Conservation (phyloP, 2,329 filamentous ascomycete genomes). For the Ophiostoma himal-ulmi region DNA sequence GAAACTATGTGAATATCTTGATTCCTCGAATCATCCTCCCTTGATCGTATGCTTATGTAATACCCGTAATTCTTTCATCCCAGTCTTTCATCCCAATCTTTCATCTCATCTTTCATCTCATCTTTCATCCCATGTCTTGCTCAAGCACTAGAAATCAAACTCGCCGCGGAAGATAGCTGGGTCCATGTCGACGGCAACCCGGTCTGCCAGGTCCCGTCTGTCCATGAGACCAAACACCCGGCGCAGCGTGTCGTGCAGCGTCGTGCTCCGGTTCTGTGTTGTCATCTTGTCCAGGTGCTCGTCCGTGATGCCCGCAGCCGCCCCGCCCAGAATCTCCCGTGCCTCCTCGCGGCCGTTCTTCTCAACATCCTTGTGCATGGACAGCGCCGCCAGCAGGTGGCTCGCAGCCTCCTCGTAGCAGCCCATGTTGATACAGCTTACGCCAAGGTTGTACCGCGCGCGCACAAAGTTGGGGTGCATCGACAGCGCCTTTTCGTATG, state of each 20-base stretch:
- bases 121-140: conserved; percentile 40
- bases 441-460: conserved; percentile 92
- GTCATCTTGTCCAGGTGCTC: conserved; percentile 79
- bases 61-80: not conserved
- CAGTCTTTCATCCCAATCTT: not conserved
- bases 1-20: not conserved
- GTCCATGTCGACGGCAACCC: conserved; percentile 84
- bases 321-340: conserved; percentile 68
- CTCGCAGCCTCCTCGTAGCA: conserved; percentile 90
- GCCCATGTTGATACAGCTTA: conserved; percentile 94
- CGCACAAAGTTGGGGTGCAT: conserved; percentile 95
- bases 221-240: conserved; percentile 97
- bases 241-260: conserved; percentile 88
- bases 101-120: not conserved
- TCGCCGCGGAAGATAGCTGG: conserved; percentile 82
- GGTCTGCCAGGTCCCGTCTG: conserved; percentile 76
- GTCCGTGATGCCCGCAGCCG: conserved; percentile 49
- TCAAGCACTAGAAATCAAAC: conserved; percentile 65
- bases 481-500: conserved; percentile 86
- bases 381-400: conserved; percentile 83
- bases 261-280: conserved; percentile 92
- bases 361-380: conserved; percentile 94
- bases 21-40: not conserved
- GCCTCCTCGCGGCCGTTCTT: conserved; percentile 76
- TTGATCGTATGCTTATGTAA: not conserved